phyloP scores from a whole-genome alignment of 176 grass and related monocot genomes.

The Juncus inflexus region DNA sequence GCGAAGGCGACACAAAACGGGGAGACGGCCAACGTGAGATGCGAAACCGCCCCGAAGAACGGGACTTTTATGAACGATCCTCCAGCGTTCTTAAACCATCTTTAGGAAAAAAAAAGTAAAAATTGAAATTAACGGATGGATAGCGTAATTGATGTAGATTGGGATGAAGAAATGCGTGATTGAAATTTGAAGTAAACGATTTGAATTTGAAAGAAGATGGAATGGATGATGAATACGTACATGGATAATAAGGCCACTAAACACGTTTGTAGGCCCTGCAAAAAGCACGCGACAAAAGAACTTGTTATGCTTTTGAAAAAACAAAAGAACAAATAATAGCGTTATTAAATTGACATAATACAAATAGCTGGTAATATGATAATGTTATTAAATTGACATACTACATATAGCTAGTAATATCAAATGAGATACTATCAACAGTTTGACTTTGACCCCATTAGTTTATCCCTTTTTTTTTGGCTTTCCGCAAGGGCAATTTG shows the following conservation, averaged over 20 bases:
- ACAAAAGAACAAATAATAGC: slow-evolving; percentile 13
- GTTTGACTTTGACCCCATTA: too few relatives aligned
- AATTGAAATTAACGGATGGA: slow-evolving; percentile 13
- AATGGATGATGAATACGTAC: slow-evolving; percentile 34
- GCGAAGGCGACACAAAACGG: slow-evolving; percentile 77
- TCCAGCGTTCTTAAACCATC: slow-evolving; percentile 83
- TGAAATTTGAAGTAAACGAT: slow-evolving; percentile 12
- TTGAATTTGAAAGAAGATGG: slow-evolving; percentile 3
- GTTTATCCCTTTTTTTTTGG: too few relatives aligned
- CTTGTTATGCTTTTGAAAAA: slow-evolving; percentile 2
- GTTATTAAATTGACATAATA: slow-evolving; percentile 5
- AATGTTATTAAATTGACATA: background rate
- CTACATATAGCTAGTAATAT: too few relatives aligned
- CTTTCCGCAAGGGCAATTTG: too few relatives aligned
- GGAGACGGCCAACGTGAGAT: slow-evolving; percentile 75
- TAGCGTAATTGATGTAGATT: slow-evolving; percentile 17
- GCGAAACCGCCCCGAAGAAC: slow-evolving; percentile 81
- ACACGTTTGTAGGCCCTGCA: slow-evolving; percentile 97
- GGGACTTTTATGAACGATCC: slow-evolving; percentile 84
- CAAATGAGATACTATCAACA: too few relatives aligned
- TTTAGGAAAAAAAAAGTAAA: slow-evolving; percentile 37
- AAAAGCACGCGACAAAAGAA: slow-evolving; percentile 25
- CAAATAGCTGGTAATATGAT: background rate
- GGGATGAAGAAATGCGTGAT: too few relatives aligned
- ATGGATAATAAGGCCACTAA: slow-evolving; percentile 89